phyloP scores from a whole-genome alignment of 2,329 filamentous ascomycete genomes.

The Trichoderma afroharzianum region DNA sequence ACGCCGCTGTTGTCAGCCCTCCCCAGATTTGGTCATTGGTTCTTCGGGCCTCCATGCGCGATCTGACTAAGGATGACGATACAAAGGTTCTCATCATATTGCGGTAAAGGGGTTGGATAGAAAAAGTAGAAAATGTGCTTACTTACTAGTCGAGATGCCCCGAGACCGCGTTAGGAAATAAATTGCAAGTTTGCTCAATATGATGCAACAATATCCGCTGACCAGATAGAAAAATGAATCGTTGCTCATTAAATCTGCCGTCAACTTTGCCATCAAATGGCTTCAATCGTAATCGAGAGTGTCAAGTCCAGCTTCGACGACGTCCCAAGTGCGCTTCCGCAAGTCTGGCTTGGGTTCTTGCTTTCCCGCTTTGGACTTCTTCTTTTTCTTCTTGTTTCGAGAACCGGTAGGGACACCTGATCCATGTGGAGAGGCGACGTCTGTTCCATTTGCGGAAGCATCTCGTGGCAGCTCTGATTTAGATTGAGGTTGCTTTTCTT shows the following conservation, averaged over 20 bases:
- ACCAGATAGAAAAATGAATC: no score
- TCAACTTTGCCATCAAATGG: neutral
- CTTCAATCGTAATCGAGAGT: slow-evolving; percentile 58
- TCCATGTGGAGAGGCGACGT: neutral
- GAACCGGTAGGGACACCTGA: slow-evolving; percentile 15
- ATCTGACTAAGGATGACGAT: slow-evolving; percentile 98
- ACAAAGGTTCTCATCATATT: slow-evolving; percentile 78
- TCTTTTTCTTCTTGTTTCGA: slow-evolving; percentile 34
- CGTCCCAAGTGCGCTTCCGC: slow-evolving; percentile 64
- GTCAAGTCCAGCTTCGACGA: slow-evolving; percentile 59
- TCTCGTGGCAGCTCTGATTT: neutral
- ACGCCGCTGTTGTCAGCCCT: slow-evolving; percentile 36
- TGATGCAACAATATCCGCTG: neutral
- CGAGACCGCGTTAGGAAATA: neutral
- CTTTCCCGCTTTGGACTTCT: slow-evolving; percentile 36
- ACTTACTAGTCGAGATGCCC: neutral
- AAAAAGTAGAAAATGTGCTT: neutral
- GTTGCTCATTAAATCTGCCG: neutral
- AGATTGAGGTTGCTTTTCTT: slow-evolving; percentile 30
- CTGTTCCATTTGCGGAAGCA: slow-evolving; percentile 19
- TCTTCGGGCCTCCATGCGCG: slow-evolving; percentile 32
- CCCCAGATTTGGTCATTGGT: slow-evolving; percentile 30
- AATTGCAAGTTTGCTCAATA: neutral
- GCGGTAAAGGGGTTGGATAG: neutral
- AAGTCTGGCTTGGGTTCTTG: slow-evolving; percentile 56